A percentile compares a stretch with the other conserved stretches of the same genome.
Evolutionary conservation across 306 rosid species (phyloP).

Genomic region (Medicago lupulina): DNA sequence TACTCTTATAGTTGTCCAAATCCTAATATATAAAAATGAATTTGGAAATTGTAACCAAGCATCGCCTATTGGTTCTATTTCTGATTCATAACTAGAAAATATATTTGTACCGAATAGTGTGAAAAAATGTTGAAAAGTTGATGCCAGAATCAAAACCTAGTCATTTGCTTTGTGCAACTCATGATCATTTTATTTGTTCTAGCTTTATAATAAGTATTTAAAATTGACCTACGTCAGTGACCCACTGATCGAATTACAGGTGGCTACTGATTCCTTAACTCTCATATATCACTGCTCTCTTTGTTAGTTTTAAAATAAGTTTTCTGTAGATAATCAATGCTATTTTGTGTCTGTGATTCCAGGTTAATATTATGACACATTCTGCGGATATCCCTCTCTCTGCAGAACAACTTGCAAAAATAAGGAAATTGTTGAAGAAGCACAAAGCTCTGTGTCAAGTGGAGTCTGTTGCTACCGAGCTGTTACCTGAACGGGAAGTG

Average conservation of each 20-base stretch:
- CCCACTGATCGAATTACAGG: conserved; percentile 17
- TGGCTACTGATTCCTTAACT: conserved; percentile 19
- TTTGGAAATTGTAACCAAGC: conserved; percentile 13
- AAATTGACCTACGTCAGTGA: neutral
- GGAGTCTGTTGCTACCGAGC: conserved; percentile 55
- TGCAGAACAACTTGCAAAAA: conserved; percentile 72
- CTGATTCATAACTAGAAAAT: conserved; percentile 7
- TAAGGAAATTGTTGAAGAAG: conserved; percentile 78
- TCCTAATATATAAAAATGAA: conserved; percentile 8
- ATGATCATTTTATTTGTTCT: conserved; percentile 27
- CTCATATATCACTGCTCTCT: conserved; percentile 32
- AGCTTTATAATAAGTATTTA: conserved; percentile 30
- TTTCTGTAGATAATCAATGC: conserved; percentile 34
- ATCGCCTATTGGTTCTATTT: neutral
- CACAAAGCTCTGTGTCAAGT: conserved; percentile 65
- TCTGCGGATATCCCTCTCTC: conserved; percentile 75
- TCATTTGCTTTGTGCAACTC: conserved; percentile 23
- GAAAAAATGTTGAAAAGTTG: conserved; percentile 26
- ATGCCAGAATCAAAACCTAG: conserved; percentile 5
- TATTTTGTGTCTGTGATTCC: conserved; percentile 44
- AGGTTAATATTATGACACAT: conserved; percentile 94
- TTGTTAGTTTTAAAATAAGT: conserved; percentile 18
- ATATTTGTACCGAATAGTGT: neutral
- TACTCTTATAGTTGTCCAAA: conserved; percentile 17
- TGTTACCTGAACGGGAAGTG: conserved; percentile 44